Conservation (phyloP, 2,329 filamentous ascomycete species). For the Thermomyces lanuginosus region DNA sequence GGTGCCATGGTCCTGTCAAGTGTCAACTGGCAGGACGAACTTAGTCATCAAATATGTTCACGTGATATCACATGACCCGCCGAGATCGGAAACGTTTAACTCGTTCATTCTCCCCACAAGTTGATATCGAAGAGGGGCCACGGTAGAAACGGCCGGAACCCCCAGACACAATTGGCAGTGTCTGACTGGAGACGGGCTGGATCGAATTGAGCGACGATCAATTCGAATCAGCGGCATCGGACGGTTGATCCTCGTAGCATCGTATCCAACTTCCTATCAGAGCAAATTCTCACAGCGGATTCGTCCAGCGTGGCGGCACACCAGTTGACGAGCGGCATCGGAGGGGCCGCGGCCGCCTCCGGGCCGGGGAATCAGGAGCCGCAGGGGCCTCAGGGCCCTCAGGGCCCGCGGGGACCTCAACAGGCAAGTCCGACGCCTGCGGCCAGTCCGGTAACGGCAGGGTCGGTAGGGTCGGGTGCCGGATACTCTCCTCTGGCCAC, state of each 20-base stretch:
- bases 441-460: conserved; percentile 22
- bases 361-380: conserved; percentile 12
- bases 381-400: too few species aligned
- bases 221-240: too few species aligned
- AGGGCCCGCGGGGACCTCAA: too few species aligned
- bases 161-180: too few species aligned
- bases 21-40: not conserved
- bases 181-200: too few species aligned
- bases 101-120: conserved; percentile 1
- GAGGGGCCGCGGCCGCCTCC: conserved; percentile 17
- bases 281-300: too few species aligned
- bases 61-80: conserved; percentile 1
- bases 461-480: conserved; percentile 6
- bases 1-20: too few species aligned
- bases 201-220: too few species aligned
- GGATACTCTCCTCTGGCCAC: not conserved
- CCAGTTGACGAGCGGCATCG: conserved; percentile 18
- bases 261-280: too few species aligned
- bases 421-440: conserved; percentile 23
- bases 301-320: conserved; percentile 23
- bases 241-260: conserved; percentile 2
- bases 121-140: too few species aligned
- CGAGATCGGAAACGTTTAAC: conserved; percentile 5
- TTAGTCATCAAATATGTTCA: not conserved
- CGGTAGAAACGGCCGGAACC: too few species aligned